phyloP scores from a whole-genome alignment of 2,329 filamentous ascomycete genomes.

The Calonectria naviculata region DNA sequence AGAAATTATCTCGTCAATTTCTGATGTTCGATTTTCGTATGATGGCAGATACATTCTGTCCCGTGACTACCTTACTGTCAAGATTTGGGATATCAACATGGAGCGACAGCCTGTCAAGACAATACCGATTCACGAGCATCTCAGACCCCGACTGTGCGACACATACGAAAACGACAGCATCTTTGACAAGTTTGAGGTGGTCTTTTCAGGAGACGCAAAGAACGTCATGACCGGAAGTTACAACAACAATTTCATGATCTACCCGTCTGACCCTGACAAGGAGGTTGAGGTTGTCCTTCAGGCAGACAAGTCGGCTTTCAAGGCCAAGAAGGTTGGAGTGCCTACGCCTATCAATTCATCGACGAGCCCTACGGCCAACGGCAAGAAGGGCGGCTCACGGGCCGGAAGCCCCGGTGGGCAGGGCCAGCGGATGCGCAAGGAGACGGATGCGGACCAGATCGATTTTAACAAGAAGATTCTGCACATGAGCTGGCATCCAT shows the following conservation, averaged over 20 bases:
- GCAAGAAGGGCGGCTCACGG: slow-evolving; percentile 90
- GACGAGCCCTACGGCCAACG: slow-evolving; percentile 77
- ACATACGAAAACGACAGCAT: slow-evolving; percentile 99
- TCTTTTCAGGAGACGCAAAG: slow-evolving; percentile 97
- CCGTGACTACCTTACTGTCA: slow-evolving; percentile 97
- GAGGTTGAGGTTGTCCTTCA: slow-evolving; percentile 98
- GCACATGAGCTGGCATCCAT: slow-evolving; percentile 99
- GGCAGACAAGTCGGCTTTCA: slow-evolving; percentile 99
- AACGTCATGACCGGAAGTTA: slow-evolving; percentile 99
- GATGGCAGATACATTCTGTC: slow-evolving; percentile 98
- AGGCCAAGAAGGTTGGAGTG: slow-evolving; percentile 99
- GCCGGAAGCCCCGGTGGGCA: slow-evolving; percentile 86
- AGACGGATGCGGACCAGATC: slow-evolving; percentile 99
- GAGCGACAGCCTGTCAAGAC: slow-evolving; percentile 97
- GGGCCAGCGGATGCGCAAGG: slow-evolving; percentile 96
- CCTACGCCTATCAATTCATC: slow-evolving; percentile 94
- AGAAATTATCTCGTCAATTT: slow-evolving; percentile 99
- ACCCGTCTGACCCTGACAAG: slow-evolving; percentile 94
- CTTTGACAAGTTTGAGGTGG: slow-evolving; percentile 99
- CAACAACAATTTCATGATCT: slow-evolving; percentile 99
- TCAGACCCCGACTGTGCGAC: slow-evolving; percentile 93
- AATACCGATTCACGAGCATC: slow-evolving; percentile 97
- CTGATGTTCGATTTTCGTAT: slow-evolving; percentile 96
- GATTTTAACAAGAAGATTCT: slow-evolving; percentile 99
- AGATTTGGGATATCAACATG: slow-evolving; percentile 99